Evolutionary conservation across 352 stramenopile genomes (phyloP).

Genomic region (Phytophthora ramorum): DNA sequence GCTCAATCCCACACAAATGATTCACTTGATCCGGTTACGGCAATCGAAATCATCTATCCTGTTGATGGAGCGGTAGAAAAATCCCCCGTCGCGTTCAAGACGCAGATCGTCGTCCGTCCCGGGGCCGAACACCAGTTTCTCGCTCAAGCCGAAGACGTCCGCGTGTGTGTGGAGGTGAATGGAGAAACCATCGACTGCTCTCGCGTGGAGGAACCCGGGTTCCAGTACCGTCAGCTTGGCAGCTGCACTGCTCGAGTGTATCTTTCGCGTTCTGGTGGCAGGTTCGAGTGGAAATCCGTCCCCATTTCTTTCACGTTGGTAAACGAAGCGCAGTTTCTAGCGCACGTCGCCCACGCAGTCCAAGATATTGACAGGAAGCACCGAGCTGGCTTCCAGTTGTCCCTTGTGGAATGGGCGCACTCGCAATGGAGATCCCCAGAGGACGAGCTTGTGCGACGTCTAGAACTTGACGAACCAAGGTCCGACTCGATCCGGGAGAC

Average conservation of each 20-base stretch:
- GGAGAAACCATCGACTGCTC: background rate
- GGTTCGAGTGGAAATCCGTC: background rate
- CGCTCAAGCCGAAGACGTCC: background rate
- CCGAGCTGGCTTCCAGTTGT: background rate
- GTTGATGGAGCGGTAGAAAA: background rate
- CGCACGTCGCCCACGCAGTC: background rate
- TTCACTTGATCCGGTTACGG: background rate
- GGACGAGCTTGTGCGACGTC: too few relatives aligned
- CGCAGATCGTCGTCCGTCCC: background rate
- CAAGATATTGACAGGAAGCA: background rate
- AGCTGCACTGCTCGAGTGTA: background rate
- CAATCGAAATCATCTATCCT: background rate
- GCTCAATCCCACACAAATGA: too few relatives aligned
- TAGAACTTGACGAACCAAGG: too few relatives aligned
- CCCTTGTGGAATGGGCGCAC: background rate
- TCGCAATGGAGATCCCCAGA: background rate
- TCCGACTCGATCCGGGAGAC: too few relatives aligned
- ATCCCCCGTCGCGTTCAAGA: background rate
- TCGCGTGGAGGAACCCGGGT: background rate
- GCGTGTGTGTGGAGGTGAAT: background rate
- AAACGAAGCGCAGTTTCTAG: background rate
- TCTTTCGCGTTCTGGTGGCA: background rate
- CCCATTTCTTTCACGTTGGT: background rate
- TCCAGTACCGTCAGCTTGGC: background rate
- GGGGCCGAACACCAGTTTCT: background rate